A percentile compares a stretch with the other conserved stretches of the same genome.
Evolutionary conservation across 2,329 filamentous ascomycete species (phyloP).

Genomic region (Onygenales sp.): DNA sequence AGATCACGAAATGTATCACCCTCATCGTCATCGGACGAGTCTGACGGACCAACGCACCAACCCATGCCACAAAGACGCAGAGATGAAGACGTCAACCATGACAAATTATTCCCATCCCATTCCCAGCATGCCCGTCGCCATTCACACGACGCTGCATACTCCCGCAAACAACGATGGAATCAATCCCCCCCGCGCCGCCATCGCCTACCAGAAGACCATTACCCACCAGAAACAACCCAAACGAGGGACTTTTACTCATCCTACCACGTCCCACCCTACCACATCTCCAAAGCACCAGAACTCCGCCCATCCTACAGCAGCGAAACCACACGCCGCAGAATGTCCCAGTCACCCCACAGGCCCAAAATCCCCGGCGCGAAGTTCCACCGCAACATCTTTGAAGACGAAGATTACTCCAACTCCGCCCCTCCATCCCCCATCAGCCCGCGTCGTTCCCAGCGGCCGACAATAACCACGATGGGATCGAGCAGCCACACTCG

Average conservation of each 20-base stretch:
- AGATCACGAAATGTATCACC: not conserved
- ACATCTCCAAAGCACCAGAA: not conserved
- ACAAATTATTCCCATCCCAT: conserved; percentile 17
- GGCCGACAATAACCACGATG: not conserved
- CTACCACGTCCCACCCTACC: not conserved
- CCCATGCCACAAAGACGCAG: not conserved
- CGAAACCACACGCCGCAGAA: not conserved
- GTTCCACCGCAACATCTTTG: conserved; percentile 20
- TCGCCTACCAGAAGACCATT: not conserved
- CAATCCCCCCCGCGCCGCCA: conserved; percentile 13
- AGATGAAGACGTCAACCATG: not conserved
- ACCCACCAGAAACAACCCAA: not conserved
- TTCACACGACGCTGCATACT: conserved; percentile 27
- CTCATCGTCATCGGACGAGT: not conserved
- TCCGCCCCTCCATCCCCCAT: not conserved
- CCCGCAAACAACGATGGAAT: conserved; percentile 20
- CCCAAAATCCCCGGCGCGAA: conserved; percentile 13
- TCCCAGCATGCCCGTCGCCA: conserved; percentile 21
- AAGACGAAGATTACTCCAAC: conserved; percentile 4
- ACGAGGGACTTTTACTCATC: not conserved
- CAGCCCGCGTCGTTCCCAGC: not conserved
- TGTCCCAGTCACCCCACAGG: not conserved
- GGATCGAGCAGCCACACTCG: not conserved
- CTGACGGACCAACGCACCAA: not conserved
- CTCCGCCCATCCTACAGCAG: not conserved